Evolutionary conservation across 1,284 basidiomycete species (phyloP), one percentile per base, ranked within the genome.

Genomic region (Sporisorium scitamineum): DNA sequence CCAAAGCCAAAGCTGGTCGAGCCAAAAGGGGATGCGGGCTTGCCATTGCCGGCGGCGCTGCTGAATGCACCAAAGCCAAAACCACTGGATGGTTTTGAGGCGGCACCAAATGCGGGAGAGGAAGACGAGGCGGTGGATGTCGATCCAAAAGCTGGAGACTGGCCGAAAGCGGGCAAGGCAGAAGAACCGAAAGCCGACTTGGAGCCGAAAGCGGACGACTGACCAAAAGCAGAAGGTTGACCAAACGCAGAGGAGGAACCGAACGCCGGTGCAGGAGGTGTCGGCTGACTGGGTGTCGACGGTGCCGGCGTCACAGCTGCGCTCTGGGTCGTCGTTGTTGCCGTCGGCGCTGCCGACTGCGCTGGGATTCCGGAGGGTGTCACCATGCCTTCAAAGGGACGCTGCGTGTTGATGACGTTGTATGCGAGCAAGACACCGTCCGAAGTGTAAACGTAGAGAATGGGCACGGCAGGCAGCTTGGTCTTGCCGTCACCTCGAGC

Each of bases 361-460:
- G 54, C 44, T 34, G 62, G 61, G 9, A 37, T 18, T 11, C 44
- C 26, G 5, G 61, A 62, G 0, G 71, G 57, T 4, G 60, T 64
- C 14, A 76, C 58, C 87, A 88, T 88, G 1, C 85, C 85, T 1
- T 85, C 82, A 69, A 88, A 89, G 42, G 63, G n/a, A 73, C 85
- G 32, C 22, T 86, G 86, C 3, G 88, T 87, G 81, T 92, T 90
- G 52, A 93, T 89, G 37, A 93, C 82, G 79, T 90, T 88, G 91
- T 93, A 94, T 3, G 88, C 93, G 41, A 91, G 88, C 37, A 94
- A 64, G 0, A 92, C 92, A 20, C 93, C 93, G 79, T 94, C 93
- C 66, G 90, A 93, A 5, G 92, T 89, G 83, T 93, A 94, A 5
- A 90, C 89, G 80, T 90, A 92, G 82, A 94, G 87, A 56, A 93